A percentile compares a stretch with the other conserved stretches of the same genome.
Evolutionary conservation across 257 asterid species (phyloP).

Genomic region (Nicotiana sylvestris): DNA sequence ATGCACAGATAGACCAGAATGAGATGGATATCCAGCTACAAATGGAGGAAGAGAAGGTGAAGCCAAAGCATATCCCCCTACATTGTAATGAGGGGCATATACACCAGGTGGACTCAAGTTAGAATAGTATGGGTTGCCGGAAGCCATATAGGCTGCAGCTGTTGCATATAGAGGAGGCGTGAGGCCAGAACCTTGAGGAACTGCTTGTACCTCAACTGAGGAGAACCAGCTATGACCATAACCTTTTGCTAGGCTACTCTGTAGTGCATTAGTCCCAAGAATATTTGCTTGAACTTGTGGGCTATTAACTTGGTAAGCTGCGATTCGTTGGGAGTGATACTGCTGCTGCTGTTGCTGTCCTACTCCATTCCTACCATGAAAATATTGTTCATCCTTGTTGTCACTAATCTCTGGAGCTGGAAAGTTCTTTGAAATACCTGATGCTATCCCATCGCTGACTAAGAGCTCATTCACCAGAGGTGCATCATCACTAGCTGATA

Average conservation of each 20-base stretch:
- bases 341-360: constrained; percentile 28
- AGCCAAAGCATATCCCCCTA: constrained; percentile 58
- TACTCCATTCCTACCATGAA: constrained; percentile 32
- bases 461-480: constrained; percentile 27
- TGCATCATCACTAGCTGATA: constrained; percentile 31
- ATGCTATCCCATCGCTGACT: constrained; percentile 26
- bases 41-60: constrained; percentile 59
- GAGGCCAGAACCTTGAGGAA: constrained; percentile 45
- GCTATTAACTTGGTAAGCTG: constrained; percentile 39
- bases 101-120: constrained; percentile 48
- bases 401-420: constrained; percentile 27
- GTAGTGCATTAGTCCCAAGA: constrained; percentile 27
- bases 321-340: constrained; percentile 37
- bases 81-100: constrained; percentile 57
- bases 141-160: constrained; percentile 63
- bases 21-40: constrained; percentile 60
- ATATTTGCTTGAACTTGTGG: constrained; percentile 40
- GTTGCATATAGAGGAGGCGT: constrained; percentile 64
- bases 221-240: constrained; percentile 32
- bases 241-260: constrained; percentile 23
- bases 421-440: constrained; percentile 30
- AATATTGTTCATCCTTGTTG: constrained; percentile 33
- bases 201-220: constrained; percentile 45
- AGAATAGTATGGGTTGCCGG: constrained; percentile 57
- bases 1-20: constrained; percentile 43